Percentiles rank a stretch among this genome's conserved stretches.
These are phyloP conservation scores for Chalciporus sp. DNA, from an alignment of 1,284 basidiomycete species.

Conservation along the genomic window DNA sequence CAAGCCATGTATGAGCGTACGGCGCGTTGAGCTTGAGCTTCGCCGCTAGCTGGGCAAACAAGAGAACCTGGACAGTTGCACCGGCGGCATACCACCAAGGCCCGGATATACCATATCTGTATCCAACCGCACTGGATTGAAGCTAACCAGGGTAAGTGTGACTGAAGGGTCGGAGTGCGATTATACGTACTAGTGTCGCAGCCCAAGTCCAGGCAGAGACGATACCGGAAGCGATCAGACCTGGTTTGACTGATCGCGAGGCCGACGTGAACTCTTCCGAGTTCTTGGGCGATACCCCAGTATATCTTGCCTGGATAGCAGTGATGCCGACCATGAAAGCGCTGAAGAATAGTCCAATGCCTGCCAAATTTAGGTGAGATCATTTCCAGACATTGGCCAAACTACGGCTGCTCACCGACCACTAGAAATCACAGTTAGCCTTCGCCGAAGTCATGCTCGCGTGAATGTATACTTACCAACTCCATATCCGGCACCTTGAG, in stretches of 20 bases:
- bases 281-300: conserved; percentile 68
- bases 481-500: conserved; percentile 79
- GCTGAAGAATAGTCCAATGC: conserved; percentile 84
- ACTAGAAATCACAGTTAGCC: conserved; percentile 33
- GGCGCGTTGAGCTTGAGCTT: conserved; percentile 76
- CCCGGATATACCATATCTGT: conserved; percentile 78
- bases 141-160: conserved; percentile 40
- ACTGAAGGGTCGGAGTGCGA: neutral
- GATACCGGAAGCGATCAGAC: conserved; percentile 88
- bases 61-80: conserved; percentile 70
- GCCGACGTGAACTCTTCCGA: conserved; percentile 86
- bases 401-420: conserved; percentile 42
- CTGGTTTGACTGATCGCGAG: conserved; percentile 82
- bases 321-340: conserved; percentile 75
- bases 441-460: neutral
- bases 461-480: conserved; percentile 57
- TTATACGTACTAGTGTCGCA: conserved; percentile 59
- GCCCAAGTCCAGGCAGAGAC: conserved; percentile 88
- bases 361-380: conserved; percentile 36
- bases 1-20: conserved; percentile 59
- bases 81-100: conserved; percentile 77
- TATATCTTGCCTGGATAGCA: conserved; percentile 72
- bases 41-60: conserved; percentile 74
- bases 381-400: neutral
- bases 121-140: conserved; percentile 81